Conservation (phyloP, 2,329 filamentous ascomycete species). For the Chaetomiaceae sp. region DNA sequence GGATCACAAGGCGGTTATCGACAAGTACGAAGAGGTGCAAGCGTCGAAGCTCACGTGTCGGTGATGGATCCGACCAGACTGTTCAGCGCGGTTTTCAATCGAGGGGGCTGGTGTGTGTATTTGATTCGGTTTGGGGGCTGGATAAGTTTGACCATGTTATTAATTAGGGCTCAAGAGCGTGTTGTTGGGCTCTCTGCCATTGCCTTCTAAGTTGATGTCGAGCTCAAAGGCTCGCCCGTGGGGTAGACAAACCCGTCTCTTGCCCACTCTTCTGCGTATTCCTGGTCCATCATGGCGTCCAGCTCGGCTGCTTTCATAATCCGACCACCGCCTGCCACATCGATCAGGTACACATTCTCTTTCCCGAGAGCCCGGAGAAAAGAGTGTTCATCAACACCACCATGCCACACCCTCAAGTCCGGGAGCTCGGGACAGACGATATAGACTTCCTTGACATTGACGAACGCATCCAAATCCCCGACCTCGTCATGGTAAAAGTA, state of each 20-base stretch:
- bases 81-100: no score
- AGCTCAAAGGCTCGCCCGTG: neutral
- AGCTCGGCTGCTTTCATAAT: constrained; percentile 1
- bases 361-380: neutral
- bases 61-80: no score
- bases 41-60: no score
- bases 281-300: constrained; percentile 5
- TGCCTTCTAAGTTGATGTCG: no score
- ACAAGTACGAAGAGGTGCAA: no score
- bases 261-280: neutral
- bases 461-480: no score
- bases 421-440: neutral
- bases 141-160: no score
- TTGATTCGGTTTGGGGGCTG: no score
- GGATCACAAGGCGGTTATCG: no score
- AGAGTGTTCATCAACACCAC: neutral
- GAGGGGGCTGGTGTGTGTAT: no score
- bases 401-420: neutral
- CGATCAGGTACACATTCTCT: constrained; percentile 1
- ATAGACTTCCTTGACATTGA: neutral
- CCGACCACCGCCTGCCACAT: neutral
- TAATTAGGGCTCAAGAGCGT: no score
- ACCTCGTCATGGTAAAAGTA: neutral
- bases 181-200: no score
- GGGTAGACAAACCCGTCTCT: neutral